Evolutionary conservation across 495 filamentous ascomycete genomes (phyloP).

Genomic region (Hypoxylon fuscum): DNA sequence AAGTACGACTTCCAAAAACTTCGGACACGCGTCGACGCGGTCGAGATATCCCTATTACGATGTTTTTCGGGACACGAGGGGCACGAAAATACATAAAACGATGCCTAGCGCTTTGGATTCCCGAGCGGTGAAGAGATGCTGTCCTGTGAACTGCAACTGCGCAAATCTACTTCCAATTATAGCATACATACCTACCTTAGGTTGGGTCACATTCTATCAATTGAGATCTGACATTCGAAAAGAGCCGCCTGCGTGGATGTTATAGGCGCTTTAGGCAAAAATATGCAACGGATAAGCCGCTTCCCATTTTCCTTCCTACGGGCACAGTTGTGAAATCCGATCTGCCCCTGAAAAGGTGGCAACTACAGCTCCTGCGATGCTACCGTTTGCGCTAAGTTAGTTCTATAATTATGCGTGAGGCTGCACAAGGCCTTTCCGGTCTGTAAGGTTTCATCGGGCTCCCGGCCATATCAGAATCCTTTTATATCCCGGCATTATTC

Average conservation of each 20-base stretch:
- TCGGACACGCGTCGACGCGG: not conserved
- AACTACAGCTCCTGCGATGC: conserved; percentile 14
- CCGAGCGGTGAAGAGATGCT: conserved; percentile 11
- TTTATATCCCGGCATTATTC: conserved; percentile 25
- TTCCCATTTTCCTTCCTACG: conserved; percentile 22
- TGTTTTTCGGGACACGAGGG: not conserved
- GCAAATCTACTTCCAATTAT: conserved; percentile 21
- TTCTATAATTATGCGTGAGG: conserved; percentile 30
- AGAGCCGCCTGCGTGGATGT: conserved; percentile 24
- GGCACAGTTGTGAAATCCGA: conserved; percentile 7
- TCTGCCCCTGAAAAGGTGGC: conserved; percentile 13
- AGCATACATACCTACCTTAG: conserved; percentile 2
- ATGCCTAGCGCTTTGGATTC: not conserved
- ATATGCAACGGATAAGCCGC: conserved; percentile 19
- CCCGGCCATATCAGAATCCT: conserved; percentile 22
- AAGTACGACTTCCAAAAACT: not conserved
- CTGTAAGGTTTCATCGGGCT: conserved; percentile 30
- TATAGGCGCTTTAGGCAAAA: conserved; percentile 10
- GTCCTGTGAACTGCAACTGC: not conserved
- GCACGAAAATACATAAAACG: not conserved
- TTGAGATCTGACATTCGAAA: conserved; percentile 15
- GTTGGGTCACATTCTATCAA: conserved; percentile 18
- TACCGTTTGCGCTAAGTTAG: conserved; percentile 6
- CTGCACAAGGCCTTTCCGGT: conserved; percentile 19
- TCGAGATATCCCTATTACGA: not conserved